Evolutionary conservation across 495 filamentous ascomycete species (phyloP).

Genomic region (Penicillium desertorum): DNA sequence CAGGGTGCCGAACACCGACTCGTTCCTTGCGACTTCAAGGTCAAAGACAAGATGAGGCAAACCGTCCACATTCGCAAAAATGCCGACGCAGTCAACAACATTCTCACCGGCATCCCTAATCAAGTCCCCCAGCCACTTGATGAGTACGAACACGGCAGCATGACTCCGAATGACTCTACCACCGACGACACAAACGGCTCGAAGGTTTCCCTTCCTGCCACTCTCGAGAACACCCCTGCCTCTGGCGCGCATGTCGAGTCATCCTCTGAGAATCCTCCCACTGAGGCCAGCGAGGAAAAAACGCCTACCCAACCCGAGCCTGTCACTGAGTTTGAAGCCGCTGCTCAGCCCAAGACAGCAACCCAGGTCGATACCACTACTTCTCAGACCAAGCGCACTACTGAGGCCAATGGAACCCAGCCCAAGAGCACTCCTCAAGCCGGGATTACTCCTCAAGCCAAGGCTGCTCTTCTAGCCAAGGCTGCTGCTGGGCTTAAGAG

Average conservation of each 20-base stretch:
- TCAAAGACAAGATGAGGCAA: neutral
- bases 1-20: neutral
- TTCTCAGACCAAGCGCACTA: neutral
- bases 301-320: neutral
- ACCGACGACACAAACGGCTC: neutral
- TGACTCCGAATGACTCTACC: no score
- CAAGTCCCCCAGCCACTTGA: neutral
- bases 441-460: neutral
- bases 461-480: neutral
- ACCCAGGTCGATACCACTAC: neutral
- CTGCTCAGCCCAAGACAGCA: neutral
- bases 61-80: constrained; percentile 1
- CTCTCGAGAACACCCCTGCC: no score
- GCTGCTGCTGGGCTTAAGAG: neutral
- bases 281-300: no score
- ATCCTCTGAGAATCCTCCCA: neutral
- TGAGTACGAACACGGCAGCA: neutral
- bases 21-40: constrained; percentile 5
- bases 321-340: neutral
- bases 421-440: neutral
- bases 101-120: neutral
- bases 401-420: neutral
- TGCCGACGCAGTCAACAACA: neutral
- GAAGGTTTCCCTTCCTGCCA: neutral
- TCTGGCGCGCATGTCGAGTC: neutral